Evolutionary conservation across 192 early-diverging fungal genomes (phyloP).

Genomic region (Backusella westeae): DNA sequence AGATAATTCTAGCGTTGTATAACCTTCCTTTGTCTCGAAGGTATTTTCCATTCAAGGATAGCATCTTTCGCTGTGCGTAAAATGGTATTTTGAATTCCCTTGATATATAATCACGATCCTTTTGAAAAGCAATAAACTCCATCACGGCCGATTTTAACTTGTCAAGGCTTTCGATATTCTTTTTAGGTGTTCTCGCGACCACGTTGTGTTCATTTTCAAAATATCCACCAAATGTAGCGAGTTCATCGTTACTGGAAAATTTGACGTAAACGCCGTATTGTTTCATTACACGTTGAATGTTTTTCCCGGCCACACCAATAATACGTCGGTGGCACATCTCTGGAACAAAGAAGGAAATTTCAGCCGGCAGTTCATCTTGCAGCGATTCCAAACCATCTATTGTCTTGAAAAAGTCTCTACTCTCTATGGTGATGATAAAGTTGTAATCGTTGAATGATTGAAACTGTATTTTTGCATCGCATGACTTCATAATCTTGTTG

Average conservation of each 20-base stretch:
- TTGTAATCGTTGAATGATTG: conserved; percentile 73
- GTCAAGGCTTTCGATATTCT: conserved; percentile 65
- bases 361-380: conserved; percentile 76
- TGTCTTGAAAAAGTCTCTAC: conserved; percentile 49
- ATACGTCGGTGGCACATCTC: conserved; percentile 79
- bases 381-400: conserved; percentile 64
- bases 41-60: conserved; percentile 16
- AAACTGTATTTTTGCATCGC: conserved; percentile 63
- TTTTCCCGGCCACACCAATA: conserved; percentile 81
- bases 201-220: conserved; percentile 81
- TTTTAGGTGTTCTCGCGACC: conserved; percentile 74
- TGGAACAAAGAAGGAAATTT: conserved; percentile 77
- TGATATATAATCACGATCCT: conserved; percentile 45
- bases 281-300: conserved; percentile 87
- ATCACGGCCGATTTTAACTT: conserved; percentile 63
- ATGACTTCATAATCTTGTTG: conserved; percentile 75
- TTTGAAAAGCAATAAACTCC: conserved; percentile 52
- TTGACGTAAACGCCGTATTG: conserved; percentile 82
- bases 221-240: conserved; percentile 68
- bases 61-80: conserved; percentile 32
- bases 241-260: conserved; percentile 77
- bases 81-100: conserved; percentile 32
- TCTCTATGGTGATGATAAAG: conserved; percentile 69
- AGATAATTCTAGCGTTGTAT: conserved; percentile 50
- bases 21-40: conserved; percentile 50